phyloP scores from a whole-genome alignment of 2,329 filamentous ascomycete genomes.

The Didymella exigua region DNA sequence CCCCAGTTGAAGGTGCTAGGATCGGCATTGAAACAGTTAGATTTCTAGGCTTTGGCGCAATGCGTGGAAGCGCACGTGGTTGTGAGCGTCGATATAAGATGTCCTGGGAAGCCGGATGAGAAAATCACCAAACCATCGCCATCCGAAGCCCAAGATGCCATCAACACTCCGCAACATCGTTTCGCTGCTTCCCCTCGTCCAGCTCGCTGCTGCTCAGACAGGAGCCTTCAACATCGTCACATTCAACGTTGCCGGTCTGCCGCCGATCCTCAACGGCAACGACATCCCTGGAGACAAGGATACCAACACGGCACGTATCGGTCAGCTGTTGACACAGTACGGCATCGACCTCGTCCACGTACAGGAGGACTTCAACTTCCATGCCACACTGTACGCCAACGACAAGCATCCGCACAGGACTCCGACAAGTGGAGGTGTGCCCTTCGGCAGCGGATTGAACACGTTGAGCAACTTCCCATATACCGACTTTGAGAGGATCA shows the following conservation, averaged over 20 bases:
- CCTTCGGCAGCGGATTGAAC: slow-evolving; percentile 68
- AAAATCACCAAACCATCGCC: neutral
- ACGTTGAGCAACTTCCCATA: slow-evolving; percentile 65
- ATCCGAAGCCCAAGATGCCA: slow-evolving; percentile 18
- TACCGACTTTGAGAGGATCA: slow-evolving; percentile 61
- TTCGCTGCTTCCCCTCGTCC: slow-evolving; percentile 16
- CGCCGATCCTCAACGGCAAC: slow-evolving; percentile 62
- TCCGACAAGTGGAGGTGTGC: slow-evolving; percentile 67
- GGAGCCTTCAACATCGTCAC: slow-evolving; percentile 60
- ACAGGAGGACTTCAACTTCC: slow-evolving; percentile 74
- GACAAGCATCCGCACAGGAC: slow-evolving; percentile 67
- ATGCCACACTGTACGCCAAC: slow-evolving; percentile 63
- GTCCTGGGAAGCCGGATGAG: neutral
- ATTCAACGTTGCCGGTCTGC: slow-evolving; percentile 67
- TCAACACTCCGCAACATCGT: slow-evolving; percentile 7
- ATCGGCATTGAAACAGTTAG: neutral
- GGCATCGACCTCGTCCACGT: slow-evolving; percentile 67
- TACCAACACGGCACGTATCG: slow-evolving; percentile 63
- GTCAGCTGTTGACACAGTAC: slow-evolving; percentile 61
- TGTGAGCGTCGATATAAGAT: neutral
- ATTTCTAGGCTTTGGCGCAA: neutral
- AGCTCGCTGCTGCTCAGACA: slow-evolving; percentile 24
- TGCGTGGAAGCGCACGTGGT: neutral
- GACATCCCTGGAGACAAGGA: slow-evolving; percentile 67
- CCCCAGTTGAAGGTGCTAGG: neutral